Evolutionary conservation across 2,329 filamentous ascomycete species (phyloP).

Genomic region (Aspergillus pseudoviridinutans): DNA sequence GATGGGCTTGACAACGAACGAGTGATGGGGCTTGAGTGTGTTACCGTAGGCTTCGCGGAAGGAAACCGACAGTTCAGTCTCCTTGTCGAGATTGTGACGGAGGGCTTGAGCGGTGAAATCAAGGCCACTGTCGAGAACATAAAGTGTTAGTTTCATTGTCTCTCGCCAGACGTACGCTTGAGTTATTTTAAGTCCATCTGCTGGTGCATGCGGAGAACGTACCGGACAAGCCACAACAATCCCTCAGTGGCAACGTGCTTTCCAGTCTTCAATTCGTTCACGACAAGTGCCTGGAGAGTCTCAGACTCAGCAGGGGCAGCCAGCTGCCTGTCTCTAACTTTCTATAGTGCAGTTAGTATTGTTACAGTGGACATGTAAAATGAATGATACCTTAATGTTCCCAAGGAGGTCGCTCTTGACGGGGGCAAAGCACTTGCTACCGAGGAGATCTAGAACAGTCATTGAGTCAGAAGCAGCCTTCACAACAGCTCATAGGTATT

Average conservation of each 20-base stretch:
- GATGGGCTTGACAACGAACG: slow-evolving; percentile 82
- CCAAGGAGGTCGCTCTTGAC: slow-evolving; percentile 89
- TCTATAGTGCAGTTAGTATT: slow-evolving; percentile 50
- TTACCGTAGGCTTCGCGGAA: slow-evolving; percentile 81
- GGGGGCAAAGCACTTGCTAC: slow-evolving; percentile 72
- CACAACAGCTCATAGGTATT: background rate
- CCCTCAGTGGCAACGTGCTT: slow-evolving; percentile 87
- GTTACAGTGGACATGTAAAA: slow-evolving; percentile 1
- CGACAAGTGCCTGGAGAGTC: slow-evolving; percentile 78
- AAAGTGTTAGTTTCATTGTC: slow-evolving; percentile 2
- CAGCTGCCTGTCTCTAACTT: slow-evolving; percentile 79
- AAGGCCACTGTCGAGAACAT: slow-evolving; percentile 61
- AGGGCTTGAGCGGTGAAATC: slow-evolving; percentile 90
- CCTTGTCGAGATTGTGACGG: slow-evolving; percentile 67
- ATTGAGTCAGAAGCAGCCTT: slow-evolving; percentile 1
- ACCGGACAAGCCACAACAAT: slow-evolving; percentile 86
- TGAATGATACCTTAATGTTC: slow-evolving; percentile 72
- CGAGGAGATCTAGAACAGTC: slow-evolving; percentile 52
- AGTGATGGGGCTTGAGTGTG: slow-evolving; percentile 90
- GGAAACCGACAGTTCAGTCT: slow-evolving; percentile 74
- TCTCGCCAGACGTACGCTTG: background rate
- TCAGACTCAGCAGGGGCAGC: slow-evolving; percentile 74
- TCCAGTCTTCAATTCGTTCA: slow-evolving; percentile 84
- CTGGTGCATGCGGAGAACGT: slow-evolving; percentile 27
- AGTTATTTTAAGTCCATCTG: background rate